Base-by-base conservation (phyloP, 306 rosid species). In the Argentina anserina region DNA sequence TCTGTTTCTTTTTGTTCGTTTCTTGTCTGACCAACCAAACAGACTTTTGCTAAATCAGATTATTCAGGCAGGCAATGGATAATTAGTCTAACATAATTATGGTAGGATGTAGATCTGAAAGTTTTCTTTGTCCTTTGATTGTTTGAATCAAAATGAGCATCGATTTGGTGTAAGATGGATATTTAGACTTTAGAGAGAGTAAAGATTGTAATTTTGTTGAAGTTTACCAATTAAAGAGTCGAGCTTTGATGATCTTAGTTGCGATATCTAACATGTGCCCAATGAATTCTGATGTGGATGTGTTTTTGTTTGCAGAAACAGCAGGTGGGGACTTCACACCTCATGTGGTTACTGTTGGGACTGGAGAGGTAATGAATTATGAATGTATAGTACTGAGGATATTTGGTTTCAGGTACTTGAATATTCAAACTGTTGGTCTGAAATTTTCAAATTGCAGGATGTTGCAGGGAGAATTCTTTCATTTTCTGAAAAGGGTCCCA, bases 291-390 rank as follows among this genome's bases (percentile, higher is more conserved):
- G 74, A 81, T 84, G 75, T 65, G 82, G 87, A 70, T 89, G 93
- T 34, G 93, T 74, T 68, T 64, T 64, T 81, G 69, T 81, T 87
- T 82, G 85, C 88, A 28, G 82, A 37, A 78, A 78, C 88, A 0
- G 91, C 90, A 42, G 87, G 85, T 70, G 87, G 82, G 73, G 90
- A 87, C 79, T 93, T 93, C 46, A 82, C 83, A 63, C 88, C 98
- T 5, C 96, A 86, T 69, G 93, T 84, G 49, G 80, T 93, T 49
- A 88, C 86, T 67, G 86, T 88, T 73, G 66, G 81, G 58, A 76
- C 93, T 0, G 97, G 97, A 61, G 90, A 93, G 96, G 98, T 91
- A 84, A 79, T 68, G 46, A 69, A 9, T 91, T 82, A 79, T 68
- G 46, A 69, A 9, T 9, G 15, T 26, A 46, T 29, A 26, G 6